Conservation (phyloP, 1,139 yeast species). For the Saccharomyces hybrid region DNA sequence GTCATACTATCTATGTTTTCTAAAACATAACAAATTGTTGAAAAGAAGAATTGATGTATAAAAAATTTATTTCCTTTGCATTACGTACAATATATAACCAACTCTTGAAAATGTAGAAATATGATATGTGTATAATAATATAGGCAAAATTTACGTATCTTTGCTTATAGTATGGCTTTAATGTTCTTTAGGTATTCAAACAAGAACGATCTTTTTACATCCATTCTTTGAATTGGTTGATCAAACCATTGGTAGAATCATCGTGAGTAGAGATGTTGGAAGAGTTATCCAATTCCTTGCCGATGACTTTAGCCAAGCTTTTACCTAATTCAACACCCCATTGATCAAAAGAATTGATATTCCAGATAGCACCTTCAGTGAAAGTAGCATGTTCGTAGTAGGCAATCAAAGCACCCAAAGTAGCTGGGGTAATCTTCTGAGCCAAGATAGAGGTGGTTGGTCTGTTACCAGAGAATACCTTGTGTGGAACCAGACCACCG, state of each 20-base stretch:
- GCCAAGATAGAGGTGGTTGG: constrained; percentile 97
- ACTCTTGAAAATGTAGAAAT: not conserved
- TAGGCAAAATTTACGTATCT: not conserved
- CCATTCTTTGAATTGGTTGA: constrained; percentile 94
- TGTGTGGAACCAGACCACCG: constrained; percentile 85
- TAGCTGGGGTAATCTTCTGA: constrained; percentile 91
- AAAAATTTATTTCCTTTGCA: not conserved
- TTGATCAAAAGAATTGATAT: constrained; percentile 97
- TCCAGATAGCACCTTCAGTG: constrained; percentile 98
- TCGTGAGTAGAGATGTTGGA: constrained; percentile 64
- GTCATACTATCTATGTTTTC: too few relatives aligned
- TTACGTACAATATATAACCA: not conserved
- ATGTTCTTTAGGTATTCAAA: not conserved
- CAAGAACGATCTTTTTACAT: constrained; percentile 32
- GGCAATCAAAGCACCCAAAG: constrained; percentile 91
- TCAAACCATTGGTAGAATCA: constrained; percentile 82
- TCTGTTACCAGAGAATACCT: constrained; percentile 94
- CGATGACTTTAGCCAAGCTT: constrained; percentile 92
- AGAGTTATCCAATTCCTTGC: constrained; percentile 68
- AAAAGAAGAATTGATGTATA: not conserved
- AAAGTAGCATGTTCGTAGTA: constrained; percentile 96
- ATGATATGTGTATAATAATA: not conserved
- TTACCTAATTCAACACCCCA: constrained; percentile 99
- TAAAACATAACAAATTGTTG: not conserved
- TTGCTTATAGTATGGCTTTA: not conserved